Evolutionary conservation across 148 eudicot genomes (phyloP), one percentile per base, ranked within the genome.

Genomic region (Rheum nobile): DNA sequence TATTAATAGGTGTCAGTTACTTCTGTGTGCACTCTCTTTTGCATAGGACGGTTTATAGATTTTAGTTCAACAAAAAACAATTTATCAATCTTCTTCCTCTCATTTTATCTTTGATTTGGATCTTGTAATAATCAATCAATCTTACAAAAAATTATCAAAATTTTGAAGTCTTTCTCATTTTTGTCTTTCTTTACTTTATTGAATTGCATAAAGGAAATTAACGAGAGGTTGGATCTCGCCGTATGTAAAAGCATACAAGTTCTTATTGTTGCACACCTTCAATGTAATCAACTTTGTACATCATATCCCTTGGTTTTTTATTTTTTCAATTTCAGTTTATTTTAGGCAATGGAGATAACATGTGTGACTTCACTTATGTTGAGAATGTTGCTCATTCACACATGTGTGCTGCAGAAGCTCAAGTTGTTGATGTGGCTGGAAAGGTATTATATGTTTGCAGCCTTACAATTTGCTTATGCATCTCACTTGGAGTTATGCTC

Each of bases 311-410:
- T 65, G 22, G 22, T 65, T 65, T 1, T 4, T 10, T 57, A 1
- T 14, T 13, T 65, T 82, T 86, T 83, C 76, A 83, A 84, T 90
- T 86, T 83, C 96, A 94, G 98, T 88, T 91, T 82, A 84, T 88
- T 88, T 83, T 94, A 88, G 98, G 97, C 52, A 83, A 81, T 76
- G 89, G 88, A 72, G 84, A 84, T 52, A 89, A 42, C 78, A 78
- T 81, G 77, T 85, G 86, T 32, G 97, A 94, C 84, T 94, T 91
- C 80, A 91, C 96, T 65, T 91, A 87, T 77, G 93, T 94, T 77
- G 98, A 91, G 84, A 94, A 94, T 86, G 93, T 88, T 81, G 91
- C 98, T 74, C 96, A 94, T 85, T 97, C 93, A 26, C 90, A 85
- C 78, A 83, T 86, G 43, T 91, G 98, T 86, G 97, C 98, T 28